Evolutionary conservation across 441 rosid genomes (phyloP).

Genomic region (Pelargonium citronellum): DNA sequence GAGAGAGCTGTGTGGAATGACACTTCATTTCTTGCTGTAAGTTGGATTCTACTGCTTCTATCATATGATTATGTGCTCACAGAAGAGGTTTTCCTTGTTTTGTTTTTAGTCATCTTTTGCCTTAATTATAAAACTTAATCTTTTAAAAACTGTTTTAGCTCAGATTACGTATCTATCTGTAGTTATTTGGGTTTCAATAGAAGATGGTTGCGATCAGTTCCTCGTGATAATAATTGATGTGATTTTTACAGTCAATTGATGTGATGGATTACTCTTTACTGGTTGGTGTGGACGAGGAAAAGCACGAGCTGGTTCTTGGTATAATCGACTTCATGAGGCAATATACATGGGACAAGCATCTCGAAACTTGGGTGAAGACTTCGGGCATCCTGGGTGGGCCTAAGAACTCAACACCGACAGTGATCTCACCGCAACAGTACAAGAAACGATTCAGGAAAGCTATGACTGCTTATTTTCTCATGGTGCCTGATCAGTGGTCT

Average conservation of each 20-base stretch:
- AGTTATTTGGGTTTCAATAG: not conserved
- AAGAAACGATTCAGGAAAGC: constrained; percentile 96
- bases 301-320: constrained; percentile 80
- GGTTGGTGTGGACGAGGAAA: constrained; percentile 89
- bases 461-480: constrained; percentile 82
- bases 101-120: not conserved
- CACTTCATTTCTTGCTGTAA: constrained; percentile 91
- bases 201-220: not conserved
- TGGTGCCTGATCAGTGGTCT: constrained; percentile 97
- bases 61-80: not conserved
- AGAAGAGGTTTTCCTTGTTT: not conserved
- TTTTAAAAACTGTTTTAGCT: not conserved
- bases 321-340: constrained; percentile 96
- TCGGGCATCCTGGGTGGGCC: constrained; percentile 94
- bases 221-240: not conserved
- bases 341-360: constrained; percentile 78
- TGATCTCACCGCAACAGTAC: constrained; percentile 88
- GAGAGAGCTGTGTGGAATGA: constrained; percentile 99
- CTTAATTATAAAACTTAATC: not conserved
- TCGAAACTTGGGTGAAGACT: constrained; percentile 90
- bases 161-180: not conserved
- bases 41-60: constrained; percentile 19
- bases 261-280: constrained; percentile 95
- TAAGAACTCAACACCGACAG: constrained; percentile 71
- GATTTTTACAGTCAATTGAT: constrained; percentile 59